These are phyloP conservation scores for Quercus alba DNA, from an alignment of 306 rosid genomes.

Conservation along the genomic window DNA sequence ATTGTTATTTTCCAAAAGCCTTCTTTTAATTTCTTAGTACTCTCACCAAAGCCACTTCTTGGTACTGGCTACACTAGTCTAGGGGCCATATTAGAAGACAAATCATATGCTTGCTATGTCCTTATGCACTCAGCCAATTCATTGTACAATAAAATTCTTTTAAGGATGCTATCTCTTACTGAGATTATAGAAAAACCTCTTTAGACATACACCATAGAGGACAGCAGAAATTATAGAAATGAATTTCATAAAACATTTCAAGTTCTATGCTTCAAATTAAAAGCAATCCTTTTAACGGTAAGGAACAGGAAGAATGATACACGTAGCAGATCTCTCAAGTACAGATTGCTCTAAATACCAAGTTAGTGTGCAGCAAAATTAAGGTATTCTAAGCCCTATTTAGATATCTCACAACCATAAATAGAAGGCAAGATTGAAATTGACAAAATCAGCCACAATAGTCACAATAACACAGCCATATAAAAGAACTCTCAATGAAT, in stretches of 20 bases:
- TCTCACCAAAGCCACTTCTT: not conserved
- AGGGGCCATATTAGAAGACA: not conserved
- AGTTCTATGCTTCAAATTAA: not conserved
- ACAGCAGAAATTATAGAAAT: not conserved
- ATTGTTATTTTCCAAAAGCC: not conserved
- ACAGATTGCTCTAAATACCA: not conserved
- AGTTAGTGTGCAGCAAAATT: not conserved
- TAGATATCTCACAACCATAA: not conserved
- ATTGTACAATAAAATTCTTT: not conserved
- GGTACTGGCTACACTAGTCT: not conserved
- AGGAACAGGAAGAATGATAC: not conserved
- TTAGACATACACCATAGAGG: not conserved
- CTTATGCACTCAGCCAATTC: not conserved
- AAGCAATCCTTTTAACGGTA: not conserved
- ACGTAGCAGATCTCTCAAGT: not conserved
- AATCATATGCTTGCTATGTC: not conserved
- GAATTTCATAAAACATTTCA: not conserved
- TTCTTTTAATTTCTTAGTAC: not conserved
- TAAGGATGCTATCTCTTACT: not conserved
- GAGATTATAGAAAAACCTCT: not conserved
- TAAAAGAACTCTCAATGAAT: not conserved
- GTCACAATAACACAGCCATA: not conserved
- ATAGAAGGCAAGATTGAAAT: not conserved
- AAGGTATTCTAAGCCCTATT: not conserved
- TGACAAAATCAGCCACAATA: not conserved